Evolutionary conservation across 176 grass and related monocot species (phyloP).

Genomic region (Hsuehochloa calcarea): DNA sequence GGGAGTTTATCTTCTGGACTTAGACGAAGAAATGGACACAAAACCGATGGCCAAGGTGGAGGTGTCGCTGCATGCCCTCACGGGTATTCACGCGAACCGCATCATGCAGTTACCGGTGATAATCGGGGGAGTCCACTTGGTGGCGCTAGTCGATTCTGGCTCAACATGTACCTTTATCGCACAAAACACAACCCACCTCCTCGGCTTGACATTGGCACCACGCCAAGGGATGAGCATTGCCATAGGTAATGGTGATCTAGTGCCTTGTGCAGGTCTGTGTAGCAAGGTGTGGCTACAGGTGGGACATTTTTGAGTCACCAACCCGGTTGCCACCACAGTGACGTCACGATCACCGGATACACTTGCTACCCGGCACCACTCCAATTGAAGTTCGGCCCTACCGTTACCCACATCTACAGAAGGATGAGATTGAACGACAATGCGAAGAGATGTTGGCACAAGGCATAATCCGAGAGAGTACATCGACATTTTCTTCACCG

Average conservation of each 20-base stretch:
- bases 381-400: neutral
- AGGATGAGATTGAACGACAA: no score
- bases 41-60: neutral
- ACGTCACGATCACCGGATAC: neutral
- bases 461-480: no score
- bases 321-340: neutral
- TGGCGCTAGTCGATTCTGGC: neutral
- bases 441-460: no score
- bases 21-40: neutral
- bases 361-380: neutral
- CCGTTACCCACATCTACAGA: no score
- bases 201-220: no score
- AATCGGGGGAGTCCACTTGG: no score
- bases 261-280: no score
- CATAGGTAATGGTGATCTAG: no score
- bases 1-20: neutral
- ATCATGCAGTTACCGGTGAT: neutral
- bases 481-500: no score
- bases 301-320: neutral
- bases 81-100: neutral
- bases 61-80: neutral
- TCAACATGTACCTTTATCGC: neutral
- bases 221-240: no score
- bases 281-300: no score
- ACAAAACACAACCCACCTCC: no score